phyloP scores from a whole-genome alignment of 306 rosid species.

The Ceratonia siliqua region DNA sequence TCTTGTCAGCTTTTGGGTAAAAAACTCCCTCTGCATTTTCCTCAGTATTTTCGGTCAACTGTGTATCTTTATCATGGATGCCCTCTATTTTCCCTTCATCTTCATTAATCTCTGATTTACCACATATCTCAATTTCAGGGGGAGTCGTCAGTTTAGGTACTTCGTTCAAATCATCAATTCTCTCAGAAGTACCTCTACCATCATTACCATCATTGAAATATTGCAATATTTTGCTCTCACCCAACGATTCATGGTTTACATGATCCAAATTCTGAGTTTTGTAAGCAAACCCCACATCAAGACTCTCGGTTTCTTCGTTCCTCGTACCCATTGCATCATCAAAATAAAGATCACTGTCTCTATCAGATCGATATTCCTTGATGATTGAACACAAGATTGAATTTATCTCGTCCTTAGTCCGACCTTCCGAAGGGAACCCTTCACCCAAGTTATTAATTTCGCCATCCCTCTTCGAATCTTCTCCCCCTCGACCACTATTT shows the following conservation, averaged over 20 bases:
- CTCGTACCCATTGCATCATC: not conserved
- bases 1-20: not conserved
- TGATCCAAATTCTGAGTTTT: not conserved
- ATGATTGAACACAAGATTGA: not conserved
- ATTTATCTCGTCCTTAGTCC: not conserved
- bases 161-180: slow-evolving; percentile 14
- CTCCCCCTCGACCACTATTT: not conserved
- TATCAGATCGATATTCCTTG: slow-evolving; percentile 13
- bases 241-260: not conserved
- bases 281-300: slow-evolving; percentile 25
- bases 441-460: not conserved
- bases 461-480: slow-evolving; percentile 7
- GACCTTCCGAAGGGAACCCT: not conserved
- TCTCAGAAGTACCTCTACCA: not conserved
- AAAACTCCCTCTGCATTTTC: slow-evolving; percentile 19
- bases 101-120: not conserved
- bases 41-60: not conserved
- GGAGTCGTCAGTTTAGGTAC: slow-evolving; percentile 35
- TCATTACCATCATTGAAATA: not conserved
- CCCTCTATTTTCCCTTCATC: slow-evolving; percentile 15
- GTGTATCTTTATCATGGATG: not conserved
- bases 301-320: slow-evolving; percentile 9
- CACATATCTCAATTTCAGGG: slow-evolving; percentile 38
- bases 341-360: not conserved
- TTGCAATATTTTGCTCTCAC: not conserved